Evolutionary conservation across 2,329 filamentous ascomycete species (phyloP), one percentile per base, ranked within the genome.

Genomic region (Neonectria sp.): DNA sequence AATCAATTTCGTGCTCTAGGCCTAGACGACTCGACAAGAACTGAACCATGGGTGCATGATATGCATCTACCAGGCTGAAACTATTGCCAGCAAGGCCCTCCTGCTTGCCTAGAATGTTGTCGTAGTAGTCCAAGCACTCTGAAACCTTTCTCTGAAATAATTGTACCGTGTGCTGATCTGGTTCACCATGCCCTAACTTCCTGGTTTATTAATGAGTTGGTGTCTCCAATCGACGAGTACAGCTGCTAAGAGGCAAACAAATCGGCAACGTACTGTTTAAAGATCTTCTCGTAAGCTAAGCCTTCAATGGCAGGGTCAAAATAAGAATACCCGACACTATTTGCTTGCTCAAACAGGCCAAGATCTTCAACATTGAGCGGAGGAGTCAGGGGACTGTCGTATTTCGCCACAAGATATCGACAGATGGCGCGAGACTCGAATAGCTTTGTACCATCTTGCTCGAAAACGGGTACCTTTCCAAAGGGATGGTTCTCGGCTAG

Each of bases 351-450:
- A 45, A 45, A 45, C 15, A 45, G 17, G 17, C 15, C 40, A 3
- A 45, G 40, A 6, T 45, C 40, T 45, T 21, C 40, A 6, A 21
- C 40, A 45, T 45, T 45, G 1, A 45, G 15, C 7, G 35, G 35
- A 8, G 40, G 40, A 45, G 9, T 4, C 17, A 45, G 17, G 3
- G 40, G 40, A 45, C 15, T n/a, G 13, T 45, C 17, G 40, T 49
- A 49, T 37, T 49, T 59, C 7, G 29, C 7, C 21, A 49, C 56
- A 15, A 59, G 31, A 13, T 59, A 59, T 31, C 56, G 56, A 35
- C 29, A 59, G 35, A 59, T 59, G 4, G 56, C 56, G 2, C 56
- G 31, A 17, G 45, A 59, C 15, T 59, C 56, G 7, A 49, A 59
- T 3, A 59, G 8, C 6, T 49, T 59, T 21, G 15, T n/a, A 6